Conservation (phyloP, 192 early-diverging fungal species). For the Coemansia reversa region DNA sequence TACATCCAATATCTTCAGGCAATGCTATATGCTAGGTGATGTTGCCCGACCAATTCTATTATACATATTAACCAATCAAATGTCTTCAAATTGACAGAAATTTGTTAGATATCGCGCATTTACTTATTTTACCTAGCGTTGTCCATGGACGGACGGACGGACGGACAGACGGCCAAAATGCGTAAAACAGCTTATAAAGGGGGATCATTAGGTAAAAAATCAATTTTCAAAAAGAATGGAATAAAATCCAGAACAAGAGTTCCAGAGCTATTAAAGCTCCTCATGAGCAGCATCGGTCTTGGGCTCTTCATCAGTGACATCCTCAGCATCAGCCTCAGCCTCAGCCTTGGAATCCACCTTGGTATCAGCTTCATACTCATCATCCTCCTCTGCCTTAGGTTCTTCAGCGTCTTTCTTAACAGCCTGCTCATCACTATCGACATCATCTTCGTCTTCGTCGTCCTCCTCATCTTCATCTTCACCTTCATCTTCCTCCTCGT, state of each 20-base stretch:
- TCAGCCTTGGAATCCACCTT: slow-evolving; percentile 2
- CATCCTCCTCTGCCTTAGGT: slow-evolving; percentile 17
- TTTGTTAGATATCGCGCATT: too few relatives aligned
- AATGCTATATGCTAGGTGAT: too few relatives aligned
- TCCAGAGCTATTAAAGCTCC: slow-evolving; percentile 14
- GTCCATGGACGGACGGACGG: too few relatives aligned
- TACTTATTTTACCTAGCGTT: too few relatives aligned
- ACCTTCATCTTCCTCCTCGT: slow-evolving; percentile 34
- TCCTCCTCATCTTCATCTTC: slow-evolving; percentile 21
- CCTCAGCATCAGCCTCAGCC: slow-evolving; percentile 11
- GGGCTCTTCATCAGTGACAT: slow-evolving; percentile 6
- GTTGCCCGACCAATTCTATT: too few relatives aligned
- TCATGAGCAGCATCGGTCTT: slow-evolving; percentile 13
- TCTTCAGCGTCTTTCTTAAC: slow-evolving; percentile 12
- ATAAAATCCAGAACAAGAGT: background rate
- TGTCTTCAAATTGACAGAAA: too few relatives aligned
- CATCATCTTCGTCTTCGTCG: slow-evolving; percentile 9
- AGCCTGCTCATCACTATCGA: slow-evolving; percentile 27
- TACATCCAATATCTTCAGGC: too few relatives aligned
- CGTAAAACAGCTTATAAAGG: too few relatives aligned
- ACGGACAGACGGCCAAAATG: too few relatives aligned
- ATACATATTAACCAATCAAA: too few relatives aligned
- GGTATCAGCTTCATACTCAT: background rate
- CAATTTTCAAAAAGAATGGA: background rate
- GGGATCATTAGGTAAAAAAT: background rate